Percentiles rank a stretch among this genome's conserved stretches.
These are phyloP conservation scores for Plasmodium knowlesi DNA, from an alignment of 169 alveolate species.

Conservation along the genomic window DNA sequence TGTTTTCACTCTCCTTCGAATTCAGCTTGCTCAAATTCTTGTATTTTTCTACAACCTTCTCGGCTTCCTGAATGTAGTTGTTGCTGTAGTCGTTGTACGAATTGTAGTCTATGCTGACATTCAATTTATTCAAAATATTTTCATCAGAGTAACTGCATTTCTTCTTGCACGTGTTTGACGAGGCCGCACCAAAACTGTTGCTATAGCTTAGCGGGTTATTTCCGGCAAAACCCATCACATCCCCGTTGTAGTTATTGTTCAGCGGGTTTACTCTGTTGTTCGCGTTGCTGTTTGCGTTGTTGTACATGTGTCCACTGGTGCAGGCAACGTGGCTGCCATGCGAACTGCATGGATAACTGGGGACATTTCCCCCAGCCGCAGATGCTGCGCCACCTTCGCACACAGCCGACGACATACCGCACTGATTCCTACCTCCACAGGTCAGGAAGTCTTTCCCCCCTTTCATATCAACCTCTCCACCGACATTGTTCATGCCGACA, in stretches of 20 bases:
- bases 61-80: conserved; percentile 71
- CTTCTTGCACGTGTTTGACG: not conserved
- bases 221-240: not conserved
- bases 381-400: not conserved
- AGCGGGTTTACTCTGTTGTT: not conserved
- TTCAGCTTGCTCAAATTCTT: conserved; percentile 38
- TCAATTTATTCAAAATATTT: conserved; percentile 55
- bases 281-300: not conserved
- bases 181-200: not conserved
- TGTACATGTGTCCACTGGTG: not conserved
- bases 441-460: conserved; percentile 6
- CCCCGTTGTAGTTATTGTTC: not conserved
- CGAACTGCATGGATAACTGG: not conserved
- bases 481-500: not conserved
- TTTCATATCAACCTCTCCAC: conserved; percentile 19
- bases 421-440: not conserved
- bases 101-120: conserved; percentile 52
- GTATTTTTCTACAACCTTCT: conserved; percentile 59
- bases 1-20: conserved; percentile 65
- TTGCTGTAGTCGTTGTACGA: conserved; percentile 42
- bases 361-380: not conserved
- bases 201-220: conserved; percentile 2
- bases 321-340: conserved; percentile 4
- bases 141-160: conserved; percentile 54
- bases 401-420: not conserved